Percentiles rank a stretch among this genome's conserved stretches.
Conservation (phyloP, 257 asterid genomes). For the Ilex asprella region DNA sequence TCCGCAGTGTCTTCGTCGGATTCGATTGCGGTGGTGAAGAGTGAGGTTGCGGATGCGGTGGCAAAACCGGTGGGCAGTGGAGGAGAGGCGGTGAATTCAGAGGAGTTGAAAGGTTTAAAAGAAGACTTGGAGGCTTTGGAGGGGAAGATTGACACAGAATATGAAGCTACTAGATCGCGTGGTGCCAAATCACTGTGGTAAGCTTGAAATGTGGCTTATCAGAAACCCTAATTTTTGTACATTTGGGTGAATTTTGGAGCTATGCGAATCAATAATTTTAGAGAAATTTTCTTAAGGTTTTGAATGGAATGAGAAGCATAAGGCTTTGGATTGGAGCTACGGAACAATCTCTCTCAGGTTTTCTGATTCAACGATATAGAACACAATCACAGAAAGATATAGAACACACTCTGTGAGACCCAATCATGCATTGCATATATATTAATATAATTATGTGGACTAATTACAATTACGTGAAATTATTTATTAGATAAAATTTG, state of each 20-base stretch:
- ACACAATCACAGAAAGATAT: no score
- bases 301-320: no score
- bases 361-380: no score
- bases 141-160: conserved; percentile 71
- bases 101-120: conserved; percentile 25
- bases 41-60: conserved; percentile 30
- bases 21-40: conserved; percentile 18
- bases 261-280: conserved; percentile 6
- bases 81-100: conserved; percentile 40
- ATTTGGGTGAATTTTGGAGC: not conserved
- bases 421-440: no score
- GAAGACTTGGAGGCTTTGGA: conserved; percentile 77
- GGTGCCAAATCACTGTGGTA: no score
- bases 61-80: conserved; percentile 39
- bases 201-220: not conserved
- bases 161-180: conserved; percentile 45
- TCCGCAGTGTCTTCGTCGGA: conserved; percentile 2
- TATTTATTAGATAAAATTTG: no score
- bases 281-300: not conserved
- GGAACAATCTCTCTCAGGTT: no score
- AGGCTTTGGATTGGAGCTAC: no score
- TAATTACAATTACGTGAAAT: no score
- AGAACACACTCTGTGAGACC: no score
- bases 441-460: no score
- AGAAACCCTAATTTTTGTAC: conserved; percentile 6